Evolutionary conservation across 2,329 filamentous ascomycete species (phyloP).

Genomic region (Teratosphaeria pseudoeucalypti): DNA sequence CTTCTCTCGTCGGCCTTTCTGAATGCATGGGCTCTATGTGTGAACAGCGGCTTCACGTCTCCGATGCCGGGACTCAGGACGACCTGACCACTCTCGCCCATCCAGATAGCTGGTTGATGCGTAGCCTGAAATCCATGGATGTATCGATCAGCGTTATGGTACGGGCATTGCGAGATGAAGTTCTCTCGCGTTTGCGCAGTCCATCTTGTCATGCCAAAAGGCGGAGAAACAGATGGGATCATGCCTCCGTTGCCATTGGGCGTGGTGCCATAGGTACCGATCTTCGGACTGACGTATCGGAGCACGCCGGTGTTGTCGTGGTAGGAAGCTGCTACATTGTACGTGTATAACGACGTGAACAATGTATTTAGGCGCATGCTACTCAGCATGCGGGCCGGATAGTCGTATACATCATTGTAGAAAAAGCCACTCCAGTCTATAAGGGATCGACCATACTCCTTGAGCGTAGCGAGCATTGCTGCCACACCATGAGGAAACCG

Average conservation of each 20-base stretch:
- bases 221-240: slow-evolving; percentile 27
- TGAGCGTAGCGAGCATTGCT: neutral
- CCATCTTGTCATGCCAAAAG: slow-evolving; percentile 44
- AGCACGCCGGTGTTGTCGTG: slow-evolving; percentile 20
- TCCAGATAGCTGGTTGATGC: slow-evolving; percentile 44
- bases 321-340: slow-evolving; percentile 5
- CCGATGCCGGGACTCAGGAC: slow-evolving; percentile 33
- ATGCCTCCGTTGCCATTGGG: slow-evolving; percentile 27
- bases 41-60: slow-evolving; percentile 26
- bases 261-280: slow-evolving; percentile 23
- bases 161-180: slow-evolving; percentile 41
- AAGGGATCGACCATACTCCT: neutral
- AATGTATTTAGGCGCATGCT: neutral
- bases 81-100: slow-evolving; percentile 40
- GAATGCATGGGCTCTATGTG: slow-evolving; percentile 33
- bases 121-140: slow-evolving; percentile 43
- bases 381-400: neutral
- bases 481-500: neutral
- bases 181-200: slow-evolving; percentile 39
- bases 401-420: neutral
- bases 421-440: neutral
- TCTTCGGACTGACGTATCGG: slow-evolving; percentile 23
- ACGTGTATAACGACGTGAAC: neutral
- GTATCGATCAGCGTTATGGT: slow-evolving; percentile 33
- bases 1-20: slow-evolving; percentile 34